Evolutionary conservation across 371 early-diverging fungal genomes (phyloP), one percentile per base, ranked within the genome.

Genomic region (Capniomyces stellatus): DNA sequence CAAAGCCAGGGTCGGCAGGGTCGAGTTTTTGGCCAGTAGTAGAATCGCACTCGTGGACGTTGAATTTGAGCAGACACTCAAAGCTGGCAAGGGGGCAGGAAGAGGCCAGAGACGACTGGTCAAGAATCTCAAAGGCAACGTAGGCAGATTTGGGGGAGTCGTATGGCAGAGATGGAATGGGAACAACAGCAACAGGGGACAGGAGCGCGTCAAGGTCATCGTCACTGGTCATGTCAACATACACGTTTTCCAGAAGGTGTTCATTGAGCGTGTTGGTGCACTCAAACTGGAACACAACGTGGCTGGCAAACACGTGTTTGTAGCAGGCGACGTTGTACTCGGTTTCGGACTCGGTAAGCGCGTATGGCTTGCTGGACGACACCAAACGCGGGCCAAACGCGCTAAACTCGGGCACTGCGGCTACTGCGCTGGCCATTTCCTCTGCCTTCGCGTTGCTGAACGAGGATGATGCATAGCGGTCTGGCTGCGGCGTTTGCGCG

Each of bases 261-360:
- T 95, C 94, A 59, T 87, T 83, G 35, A 97, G 70, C 0, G 98
- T 97, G 71, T 97, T 97, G 54, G 75, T 79, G 64, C 89, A 83
- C 58, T 86, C 78, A 66, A 94, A 96, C 76, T 97, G 92, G 76
- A 95, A 92, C 4, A 97, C 89, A 56, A 95, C 58, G 54, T 93
- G 91, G 35, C 78, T 73, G 43, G 77, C 68, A 67, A 89, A 95
- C 18, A 93, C 78, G 61, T 97, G 98, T 72, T 94, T 93, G 57
- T 88, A 70, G 58, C 85, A 87, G 10, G 76, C 72, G 50, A 97
- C 88, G 40, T 82, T 82, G 67, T 97, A 97, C 66, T 97, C 98
- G 1, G 90, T 89, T 66, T 94, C 98, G 25, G 85, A 73, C 63
- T 97, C 98, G 13, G 95, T 93, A 21, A 95, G 72, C 53, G 78